Evolutionary conservation across 345 rosid genomes (phyloP).

Genomic region (Trapa bicornis): DNA sequence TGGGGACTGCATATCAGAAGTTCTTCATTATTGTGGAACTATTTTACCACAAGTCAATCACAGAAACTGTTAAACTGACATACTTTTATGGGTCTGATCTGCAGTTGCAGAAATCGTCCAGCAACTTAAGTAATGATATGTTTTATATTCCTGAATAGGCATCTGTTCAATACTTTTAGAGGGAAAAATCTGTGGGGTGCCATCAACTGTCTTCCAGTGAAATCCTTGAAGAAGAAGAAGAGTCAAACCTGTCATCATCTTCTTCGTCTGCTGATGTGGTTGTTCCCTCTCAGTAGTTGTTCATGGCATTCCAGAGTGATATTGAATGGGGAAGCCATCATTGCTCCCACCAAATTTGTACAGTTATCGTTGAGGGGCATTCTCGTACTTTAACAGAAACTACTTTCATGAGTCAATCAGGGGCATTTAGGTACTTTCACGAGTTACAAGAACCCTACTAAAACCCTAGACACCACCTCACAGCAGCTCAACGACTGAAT

Average conservation of each 20-base stretch:
- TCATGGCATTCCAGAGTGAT: background rate
- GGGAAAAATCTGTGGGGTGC: background rate
- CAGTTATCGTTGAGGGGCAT: too few relatives aligned
- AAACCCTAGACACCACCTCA: slow-evolving; percentile 3
- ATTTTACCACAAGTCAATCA: background rate
- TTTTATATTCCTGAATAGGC: background rate
- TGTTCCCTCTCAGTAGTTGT: too few relatives aligned
- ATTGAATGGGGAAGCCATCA: background rate
- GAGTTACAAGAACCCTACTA: background rate
- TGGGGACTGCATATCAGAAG: background rate
- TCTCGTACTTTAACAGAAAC: too few relatives aligned
- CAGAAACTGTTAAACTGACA: background rate
- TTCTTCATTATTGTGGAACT: background rate
- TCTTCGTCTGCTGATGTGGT: too few relatives aligned
- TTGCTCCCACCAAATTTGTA: too few relatives aligned
- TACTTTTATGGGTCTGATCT: background rate
- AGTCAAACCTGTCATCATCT: background rate
- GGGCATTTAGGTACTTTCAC: slow-evolving; percentile 9
- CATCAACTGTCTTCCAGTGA: background rate
- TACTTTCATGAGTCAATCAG: background rate
- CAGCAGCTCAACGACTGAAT: background rate
- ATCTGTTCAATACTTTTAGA: too few relatives aligned
- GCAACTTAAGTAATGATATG: background rate
- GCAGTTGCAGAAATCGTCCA: background rate
- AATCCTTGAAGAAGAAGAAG: too few relatives aligned